Percentiles rank a stretch among this genome's conserved stretches.
Conservation (phyloP, 2,329 filamentous ascomycete species). For the Penicillium capsulatum region DNA sequence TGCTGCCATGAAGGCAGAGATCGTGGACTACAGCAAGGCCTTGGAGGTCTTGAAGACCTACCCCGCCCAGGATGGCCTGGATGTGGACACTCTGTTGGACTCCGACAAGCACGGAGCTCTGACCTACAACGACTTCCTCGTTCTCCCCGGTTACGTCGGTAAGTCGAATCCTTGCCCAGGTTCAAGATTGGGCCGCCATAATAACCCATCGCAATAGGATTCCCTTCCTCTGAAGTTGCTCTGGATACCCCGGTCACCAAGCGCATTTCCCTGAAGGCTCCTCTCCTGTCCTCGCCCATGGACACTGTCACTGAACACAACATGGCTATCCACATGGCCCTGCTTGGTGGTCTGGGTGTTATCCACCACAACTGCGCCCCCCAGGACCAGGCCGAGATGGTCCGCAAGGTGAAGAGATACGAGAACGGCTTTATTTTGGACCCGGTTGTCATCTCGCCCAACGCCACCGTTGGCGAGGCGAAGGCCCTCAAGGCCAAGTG, state of each 20-base stretch:
- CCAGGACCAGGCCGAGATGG: constrained; percentile 96
- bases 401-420: constrained; percentile 97
- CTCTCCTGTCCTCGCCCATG: constrained; percentile 97
- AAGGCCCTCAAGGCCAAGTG: constrained; percentile 93
- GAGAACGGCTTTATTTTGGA: constrained; percentile 99
- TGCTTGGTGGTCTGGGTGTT: constrained; percentile 62
- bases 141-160: constrained; percentile 95
- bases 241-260: constrained; percentile 93
- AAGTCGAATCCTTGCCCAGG: constrained; percentile 25
- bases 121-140: constrained; percentile 97
- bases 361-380: constrained; percentile 99
- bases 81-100: constrained; percentile 81
- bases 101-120: constrained; percentile 87
- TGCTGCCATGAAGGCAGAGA: constrained; percentile 49
- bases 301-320: constrained; percentile 99
- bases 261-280: constrained; percentile 92
- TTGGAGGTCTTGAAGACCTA: constrained; percentile 79
- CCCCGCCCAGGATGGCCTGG: constrained; percentile 74
- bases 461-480: constrained; percentile 85
- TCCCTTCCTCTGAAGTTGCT: constrained; percentile 80
- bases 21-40: constrained; percentile 70
- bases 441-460: constrained; percentile 82
- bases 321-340: constrained; percentile 89
- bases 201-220: constrained; percentile 51
- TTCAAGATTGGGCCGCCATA: background rate